Evolutionary conservation across 371 early-diverging fungal genomes (phyloP).

Genomic region (Apophysomyces elegans): DNA sequence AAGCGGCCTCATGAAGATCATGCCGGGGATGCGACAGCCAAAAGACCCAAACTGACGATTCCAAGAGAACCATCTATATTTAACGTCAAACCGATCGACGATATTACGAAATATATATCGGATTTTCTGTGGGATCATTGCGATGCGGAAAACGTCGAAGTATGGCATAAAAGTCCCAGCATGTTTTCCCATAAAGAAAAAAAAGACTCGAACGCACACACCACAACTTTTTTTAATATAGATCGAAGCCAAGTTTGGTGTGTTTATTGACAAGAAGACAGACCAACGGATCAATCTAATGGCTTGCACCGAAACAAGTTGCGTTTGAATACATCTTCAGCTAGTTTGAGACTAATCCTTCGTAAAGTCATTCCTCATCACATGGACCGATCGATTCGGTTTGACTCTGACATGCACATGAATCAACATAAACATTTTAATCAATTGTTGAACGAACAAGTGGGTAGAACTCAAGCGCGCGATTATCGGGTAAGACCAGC

Average conservation of each 20-base stretch:
- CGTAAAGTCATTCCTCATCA: conserved; percentile 22
- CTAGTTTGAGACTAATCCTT: not conserved
- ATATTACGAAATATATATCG: conserved; percentile 61
- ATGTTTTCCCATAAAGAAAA: not conserved
- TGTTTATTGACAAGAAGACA: conserved; percentile 67
- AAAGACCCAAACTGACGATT: not conserved
- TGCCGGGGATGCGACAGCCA: not conserved
- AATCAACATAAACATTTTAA: conserved; percentile 74
- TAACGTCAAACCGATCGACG: conserved; percentile 53
- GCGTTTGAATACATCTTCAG: conserved; percentile 15
- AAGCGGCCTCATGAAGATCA: conserved; percentile 2
- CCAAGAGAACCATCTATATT: conserved; percentile 42
- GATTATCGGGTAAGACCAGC: conserved; percentile 39
- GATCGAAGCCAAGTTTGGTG: conserved; percentile 87
- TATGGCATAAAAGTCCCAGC: conserved; percentile 18
- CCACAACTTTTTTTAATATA: conserved; percentile 19
- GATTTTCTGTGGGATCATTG: conserved; percentile 65
- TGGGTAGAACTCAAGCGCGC: conserved; percentile 51
- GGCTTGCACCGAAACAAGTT: conserved; percentile 69
- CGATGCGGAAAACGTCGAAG: conserved; percentile 63
- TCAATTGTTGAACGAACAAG: conserved; percentile 61
- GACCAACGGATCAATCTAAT: conserved; percentile 62
- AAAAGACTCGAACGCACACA: not conserved
- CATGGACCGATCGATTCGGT: conserved; percentile 42
- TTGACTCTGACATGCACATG: conserved; percentile 73